Conservation (phyloP, 2,329 filamentous ascomycete species). For the Colletotrichum lentis region DNA sequence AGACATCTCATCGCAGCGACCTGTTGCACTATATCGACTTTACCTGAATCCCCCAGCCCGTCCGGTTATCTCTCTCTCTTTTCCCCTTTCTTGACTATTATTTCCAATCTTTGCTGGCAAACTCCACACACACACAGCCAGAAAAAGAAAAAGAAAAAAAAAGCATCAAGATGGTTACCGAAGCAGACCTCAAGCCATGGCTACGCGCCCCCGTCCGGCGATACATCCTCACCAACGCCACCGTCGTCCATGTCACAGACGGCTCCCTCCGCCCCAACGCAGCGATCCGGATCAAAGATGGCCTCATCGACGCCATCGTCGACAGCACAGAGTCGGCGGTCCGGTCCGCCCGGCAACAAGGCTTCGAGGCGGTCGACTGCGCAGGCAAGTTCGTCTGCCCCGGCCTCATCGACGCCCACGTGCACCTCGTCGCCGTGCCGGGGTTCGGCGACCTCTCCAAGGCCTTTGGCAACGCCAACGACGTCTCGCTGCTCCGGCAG, state of each 20-base stretch:
- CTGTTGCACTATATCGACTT: background rate
- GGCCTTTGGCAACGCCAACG: constrained; percentile 45
- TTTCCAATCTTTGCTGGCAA: no score
- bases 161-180: constrained; percentile 38
- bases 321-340: constrained; percentile 10
- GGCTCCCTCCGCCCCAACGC: constrained; percentile 45
- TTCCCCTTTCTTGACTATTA: no score
- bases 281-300: constrained; percentile 48
- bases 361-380: constrained; percentile 42
- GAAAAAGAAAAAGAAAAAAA: no score
- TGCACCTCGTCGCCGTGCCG: constrained; percentile 44
- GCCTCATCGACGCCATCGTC: constrained; percentile 46
- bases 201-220: constrained; percentile 43
- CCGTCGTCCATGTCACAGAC: constrained; percentile 51
- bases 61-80: background rate
- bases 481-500: constrained; percentile 55
- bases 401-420: constrained; percentile 45
- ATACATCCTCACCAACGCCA: constrained; percentile 54
- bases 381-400: constrained; percentile 43
- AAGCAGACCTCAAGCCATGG: constrained; percentile 48
- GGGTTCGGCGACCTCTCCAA: constrained; percentile 43
- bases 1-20: background rate
- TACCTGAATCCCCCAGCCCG: no score
- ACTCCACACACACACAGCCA: no score
- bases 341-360: constrained; percentile 35